These are phyloP conservation scores for Globisporangium ultimum DNA, from an alignment of 352 stramenopile genomes.

Conservation along the genomic window DNA sequence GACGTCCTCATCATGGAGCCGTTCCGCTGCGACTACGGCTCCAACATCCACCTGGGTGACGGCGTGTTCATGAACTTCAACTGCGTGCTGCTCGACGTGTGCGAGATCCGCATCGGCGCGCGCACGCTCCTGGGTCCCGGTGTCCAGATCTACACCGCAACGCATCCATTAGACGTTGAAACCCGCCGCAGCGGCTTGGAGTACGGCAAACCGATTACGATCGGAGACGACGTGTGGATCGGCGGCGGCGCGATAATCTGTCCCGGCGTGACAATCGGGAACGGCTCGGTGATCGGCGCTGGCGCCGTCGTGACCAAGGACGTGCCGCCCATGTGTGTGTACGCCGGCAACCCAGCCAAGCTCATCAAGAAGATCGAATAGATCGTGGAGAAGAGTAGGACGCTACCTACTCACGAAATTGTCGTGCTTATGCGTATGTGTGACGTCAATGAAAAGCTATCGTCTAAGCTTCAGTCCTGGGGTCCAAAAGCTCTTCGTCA, in stretches of 20 bases:
- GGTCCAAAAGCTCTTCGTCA: too few relatives aligned
- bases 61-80: constrained; percentile 89
- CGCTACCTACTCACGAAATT: too few relatives aligned
- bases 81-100: constrained; percentile 83
- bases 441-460: not conserved
- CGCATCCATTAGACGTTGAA: constrained; percentile 61
- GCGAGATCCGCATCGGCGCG: constrained; percentile 69
- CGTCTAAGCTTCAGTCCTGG: too few relatives aligned
- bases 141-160: constrained; percentile 80
- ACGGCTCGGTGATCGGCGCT: constrained; percentile 52
- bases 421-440: not conserved
- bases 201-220: constrained; percentile 62
- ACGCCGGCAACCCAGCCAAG: constrained; percentile 65
- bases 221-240: constrained; percentile 85
- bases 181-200: constrained; percentile 41
- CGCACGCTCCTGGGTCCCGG: constrained; percentile 70
- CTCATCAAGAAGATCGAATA: constrained; percentile 60
- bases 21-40: constrained; percentile 89
- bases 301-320: constrained; percentile 80
- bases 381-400: not conserved
- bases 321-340: constrained; percentile 52
- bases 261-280: constrained; percentile 60
- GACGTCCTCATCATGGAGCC: constrained; percentile 69
- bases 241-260: constrained; percentile 67
- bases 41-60: constrained; percentile 70